Percentiles rank a stretch among this genome's conserved stretches.
These are phyloP conservation scores for Ricinus communis DNA, from an alignment of 345 rosid species.

Conservation along the genomic window DNA sequence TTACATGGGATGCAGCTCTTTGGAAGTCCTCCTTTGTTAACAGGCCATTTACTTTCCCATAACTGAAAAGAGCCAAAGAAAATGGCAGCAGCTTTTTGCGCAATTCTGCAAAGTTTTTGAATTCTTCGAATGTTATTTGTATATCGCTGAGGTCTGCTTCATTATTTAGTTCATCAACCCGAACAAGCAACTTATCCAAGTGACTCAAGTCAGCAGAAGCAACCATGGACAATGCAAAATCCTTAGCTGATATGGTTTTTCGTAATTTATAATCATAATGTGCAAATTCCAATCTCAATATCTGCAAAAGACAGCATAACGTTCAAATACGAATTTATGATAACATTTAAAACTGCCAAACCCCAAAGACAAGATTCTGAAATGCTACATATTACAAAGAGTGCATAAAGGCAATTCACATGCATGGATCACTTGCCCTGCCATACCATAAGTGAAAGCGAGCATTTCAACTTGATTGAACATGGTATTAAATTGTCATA, in stretches of 20 bases:
- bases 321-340: no score
- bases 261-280: conserved; percentile 79
- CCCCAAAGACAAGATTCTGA: not conserved
- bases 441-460: conserved; percentile 9
- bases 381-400: conserved; percentile 9
- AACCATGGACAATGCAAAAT: conserved; percentile 91
- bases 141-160: conserved; percentile 48
- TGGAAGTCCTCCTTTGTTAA: conserved; percentile 72
- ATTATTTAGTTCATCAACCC: conserved; percentile 57
- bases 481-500: conserved; percentile 4
- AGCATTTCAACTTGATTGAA: conserved; percentile 1
- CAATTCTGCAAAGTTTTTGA: conserved; percentile 73
- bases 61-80: conserved; percentile 83
- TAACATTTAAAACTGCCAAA: not conserved
- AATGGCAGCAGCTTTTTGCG: conserved; percentile 74
- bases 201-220: conserved; percentile 90
- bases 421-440: conserved; percentile 3
- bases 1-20: conserved; percentile 82
- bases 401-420: not conserved
- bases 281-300: conserved; percentile 77
- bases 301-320: conserved; percentile 34
- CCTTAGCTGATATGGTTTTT: conserved; percentile 75
- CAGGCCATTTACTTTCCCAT: conserved; percentile 76
- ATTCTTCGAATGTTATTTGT: conserved; percentile 68
- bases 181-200: conserved; percentile 60